Evolutionary conservation across 1,284 basidiomycete species (phyloP).

Genomic region (Uromyces viciae-fabae): DNA sequence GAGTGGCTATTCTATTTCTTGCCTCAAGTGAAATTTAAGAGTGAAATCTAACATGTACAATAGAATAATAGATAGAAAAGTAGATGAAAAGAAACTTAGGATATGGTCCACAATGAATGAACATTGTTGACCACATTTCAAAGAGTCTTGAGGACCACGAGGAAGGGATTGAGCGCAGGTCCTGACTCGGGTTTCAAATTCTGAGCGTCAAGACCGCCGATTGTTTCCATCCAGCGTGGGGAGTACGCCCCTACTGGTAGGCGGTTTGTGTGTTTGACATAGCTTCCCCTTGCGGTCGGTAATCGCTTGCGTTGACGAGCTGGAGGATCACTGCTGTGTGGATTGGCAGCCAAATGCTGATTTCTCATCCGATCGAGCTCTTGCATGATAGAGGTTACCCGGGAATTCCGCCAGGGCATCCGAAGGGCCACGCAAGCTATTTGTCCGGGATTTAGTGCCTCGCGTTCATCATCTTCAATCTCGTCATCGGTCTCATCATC

Average conservation of each 20-base stretch:
- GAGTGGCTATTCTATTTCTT: background rate
- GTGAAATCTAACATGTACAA: background rate
- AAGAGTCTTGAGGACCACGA: background rate
- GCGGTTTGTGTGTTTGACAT: background rate
- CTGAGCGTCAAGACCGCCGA: background rate
- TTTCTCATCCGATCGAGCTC: background rate
- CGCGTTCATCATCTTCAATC: background rate
- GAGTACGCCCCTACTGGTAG: background rate
- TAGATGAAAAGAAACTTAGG: background rate
- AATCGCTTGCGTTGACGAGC: background rate
- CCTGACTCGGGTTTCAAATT: background rate
- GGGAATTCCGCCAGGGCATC: background rate
- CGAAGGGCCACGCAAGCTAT: background rate
- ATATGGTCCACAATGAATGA: background rate
- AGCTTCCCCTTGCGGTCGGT: background rate
- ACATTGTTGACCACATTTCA: background rate
- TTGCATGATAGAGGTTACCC: background rate
- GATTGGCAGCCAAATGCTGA: background rate
- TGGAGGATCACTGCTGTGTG: background rate
- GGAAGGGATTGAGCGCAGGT: background rate
- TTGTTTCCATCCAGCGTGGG: background rate
- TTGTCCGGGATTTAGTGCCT: background rate
- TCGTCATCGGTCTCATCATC: constrained; percentile 23
- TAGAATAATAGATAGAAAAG: background rate
- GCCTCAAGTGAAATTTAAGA: background rate